phyloP scores from a whole-genome alignment of 2,329 filamentous ascomycete species.

The Colletotrichum sojae region DNA sequence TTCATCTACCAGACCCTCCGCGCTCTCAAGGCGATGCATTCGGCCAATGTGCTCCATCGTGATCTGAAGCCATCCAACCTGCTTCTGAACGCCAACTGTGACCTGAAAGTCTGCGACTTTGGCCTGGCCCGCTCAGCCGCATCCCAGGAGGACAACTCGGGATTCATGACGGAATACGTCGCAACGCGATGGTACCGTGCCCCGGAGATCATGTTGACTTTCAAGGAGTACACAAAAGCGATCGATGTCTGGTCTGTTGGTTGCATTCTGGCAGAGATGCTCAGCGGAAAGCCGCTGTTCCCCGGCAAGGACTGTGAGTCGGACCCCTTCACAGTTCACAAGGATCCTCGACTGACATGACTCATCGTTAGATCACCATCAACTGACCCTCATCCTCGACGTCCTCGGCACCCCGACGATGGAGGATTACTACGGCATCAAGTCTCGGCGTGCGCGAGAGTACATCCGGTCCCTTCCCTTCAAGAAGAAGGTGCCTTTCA shows the following conservation, averaged over 20 bases:
- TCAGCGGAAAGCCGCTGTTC: conserved; percentile 97
- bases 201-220: conserved; percentile 99
- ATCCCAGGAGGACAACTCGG: conserved; percentile 99
- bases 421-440: conserved; percentile 99
- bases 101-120: conserved; percentile 99
- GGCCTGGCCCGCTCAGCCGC: conserved; percentile 95
- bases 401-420: conserved; percentile 98
- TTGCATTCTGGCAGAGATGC: conserved; percentile 98
- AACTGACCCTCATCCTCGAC: conserved; percentile 95
- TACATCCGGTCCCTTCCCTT: conserved; percentile 98
- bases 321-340: not conserved
- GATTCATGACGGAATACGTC: conserved; percentile 99
- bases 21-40: conserved; percentile 99
- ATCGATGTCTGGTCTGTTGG: conserved; percentile 99
- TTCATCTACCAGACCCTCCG: conserved; percentile 99
- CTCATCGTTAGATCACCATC: conserved; percentile 84
- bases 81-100: conserved; percentile 97
- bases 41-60: conserved; percentile 96
- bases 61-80: conserved; percentile 98
- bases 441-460: conserved; percentile 95
- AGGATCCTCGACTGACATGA: not conserved
- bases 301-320: conserved; percentile 95
- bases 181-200: conserved; percentile 99
- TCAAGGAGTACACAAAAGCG: conserved; percentile 99
- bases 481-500: conserved; percentile 99